Percentiles rank a stretch among this genome's conserved stretches.
Evolutionary conservation across 352 stramenopile genomes (phyloP).

Genomic region (Globisporangium nagaii): DNA sequence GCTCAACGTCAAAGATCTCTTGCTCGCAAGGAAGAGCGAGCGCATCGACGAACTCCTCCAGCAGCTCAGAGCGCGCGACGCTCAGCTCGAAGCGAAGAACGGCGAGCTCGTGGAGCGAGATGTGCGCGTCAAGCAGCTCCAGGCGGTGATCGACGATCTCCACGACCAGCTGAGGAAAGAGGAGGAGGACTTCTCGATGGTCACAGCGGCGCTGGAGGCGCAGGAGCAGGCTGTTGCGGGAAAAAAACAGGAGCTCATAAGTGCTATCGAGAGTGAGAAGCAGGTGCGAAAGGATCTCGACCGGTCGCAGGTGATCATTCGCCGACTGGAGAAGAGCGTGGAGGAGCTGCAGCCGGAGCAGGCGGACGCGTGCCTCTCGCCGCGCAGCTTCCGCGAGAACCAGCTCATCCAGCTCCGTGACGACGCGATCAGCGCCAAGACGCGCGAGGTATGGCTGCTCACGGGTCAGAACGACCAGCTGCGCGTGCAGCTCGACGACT

Average conservation of each 20-base stretch:
- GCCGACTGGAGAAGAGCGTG: constrained; percentile 41
- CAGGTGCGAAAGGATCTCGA: constrained; percentile 42
- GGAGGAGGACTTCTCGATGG: constrained; percentile 63
- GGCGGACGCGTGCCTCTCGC: constrained; percentile 60
- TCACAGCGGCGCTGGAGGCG: constrained; percentile 42
- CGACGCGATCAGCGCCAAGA: constrained; percentile 65
- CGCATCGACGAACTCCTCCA: constrained; percentile 53
- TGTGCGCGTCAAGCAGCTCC: constrained; percentile 13
- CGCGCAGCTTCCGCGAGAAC: constrained; percentile 67
- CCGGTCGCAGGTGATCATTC: constrained; percentile 24
- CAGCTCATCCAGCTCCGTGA: constrained; percentile 70
- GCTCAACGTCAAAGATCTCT: constrained; percentile 63
- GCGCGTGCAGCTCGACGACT: constrained; percentile 54
- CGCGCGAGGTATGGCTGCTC: constrained; percentile 65
- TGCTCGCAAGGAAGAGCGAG: constrained; percentile 52
- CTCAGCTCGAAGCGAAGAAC: constrained; percentile 4
- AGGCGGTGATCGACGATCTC: constrained; percentile 28
- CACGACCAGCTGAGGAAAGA: constrained; percentile 47
- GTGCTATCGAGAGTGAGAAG: constrained; percentile 21
- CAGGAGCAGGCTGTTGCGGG: constrained; percentile 40
- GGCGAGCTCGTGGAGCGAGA: constrained; percentile 12
- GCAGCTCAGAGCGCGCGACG: constrained; percentile 30
- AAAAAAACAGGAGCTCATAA: constrained; percentile 28
- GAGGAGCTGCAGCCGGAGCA: constrained; percentile 32
- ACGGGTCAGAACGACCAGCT: constrained; percentile 63